Evolutionary conservation across 1,139 yeast species (phyloP), one percentile per base, ranked within the genome.

Genomic region (Saccharomycopsis crataegensis): DNA sequence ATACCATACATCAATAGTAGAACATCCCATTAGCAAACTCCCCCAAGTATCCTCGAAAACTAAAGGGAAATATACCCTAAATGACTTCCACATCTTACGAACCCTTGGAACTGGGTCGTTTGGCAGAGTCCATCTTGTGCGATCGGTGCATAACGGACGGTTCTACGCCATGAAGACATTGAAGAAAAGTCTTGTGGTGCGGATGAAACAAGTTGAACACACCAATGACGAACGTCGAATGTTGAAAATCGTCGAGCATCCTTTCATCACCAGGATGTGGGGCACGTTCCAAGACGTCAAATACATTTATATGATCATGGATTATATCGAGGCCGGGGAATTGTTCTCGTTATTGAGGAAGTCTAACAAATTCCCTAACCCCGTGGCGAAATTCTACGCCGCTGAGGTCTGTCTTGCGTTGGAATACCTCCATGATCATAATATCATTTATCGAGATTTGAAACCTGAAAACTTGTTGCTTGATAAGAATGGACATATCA

Each of bases 271-370:
- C 62, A 77, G 98, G 62, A 89, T 93, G 95, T 93, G 99, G 99
- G 99, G 99, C 43, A 93, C 98, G 0, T 93, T 86, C 70, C 98
- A 93, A 70, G 98, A 93, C 70, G 79, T 93, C 38, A 81, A 79
- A 62, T 88, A 88, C 65, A 72, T 93, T 61, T 93, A 90, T 65
- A 91, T 93, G 98, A 95, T 93, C 54, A 91, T 93, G 96, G 99
- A 93, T 67, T 93, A 90, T 70, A 89, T 93, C 66, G 98, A 93
- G 73, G 99, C 98, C 56, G 99, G 99, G 55, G 99, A 93, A 73
- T 75, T 93, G 59, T 93, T 93, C 64, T 84, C 95, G 1, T 70
- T 93, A 60, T 76, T 93, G 64, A 77, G 98, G 64, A 91, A 90
- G 69, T 86, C 96, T 7, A 96, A 91, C 68, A 75, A 96, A 59